phyloP scores from a whole-genome alignment of 371 early-diverging fungal species.

The Saksenaea vasiformis region DNA sequence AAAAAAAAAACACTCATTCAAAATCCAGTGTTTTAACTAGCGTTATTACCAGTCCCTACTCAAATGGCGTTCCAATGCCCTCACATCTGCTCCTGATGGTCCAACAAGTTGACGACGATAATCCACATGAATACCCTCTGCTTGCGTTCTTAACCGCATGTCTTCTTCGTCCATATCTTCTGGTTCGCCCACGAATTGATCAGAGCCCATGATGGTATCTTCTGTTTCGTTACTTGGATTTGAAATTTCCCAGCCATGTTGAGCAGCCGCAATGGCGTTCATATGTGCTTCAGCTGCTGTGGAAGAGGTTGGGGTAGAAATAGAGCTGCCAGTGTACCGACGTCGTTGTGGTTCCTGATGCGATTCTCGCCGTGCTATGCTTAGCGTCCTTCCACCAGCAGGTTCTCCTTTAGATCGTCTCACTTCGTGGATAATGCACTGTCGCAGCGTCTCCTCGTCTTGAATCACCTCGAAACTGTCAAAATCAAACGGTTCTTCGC shows the following conservation, averaged over 20 bases:
- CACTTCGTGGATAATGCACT: slow-evolving; percentile 45
- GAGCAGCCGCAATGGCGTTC: slow-evolving; percentile 36
- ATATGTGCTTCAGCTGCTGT: slow-evolving; percentile 34
- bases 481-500: slow-evolving; percentile 39
- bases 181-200: slow-evolving; percentile 26
- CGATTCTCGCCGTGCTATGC: neutral
- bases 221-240: neutral
- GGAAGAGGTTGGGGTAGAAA: slow-evolving; percentile 42
- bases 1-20: neutral
- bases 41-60: slow-evolving; percentile 24
- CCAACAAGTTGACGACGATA: slow-evolving; percentile 14
- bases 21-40: neutral
- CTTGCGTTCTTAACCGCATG: slow-evolving; percentile 3
- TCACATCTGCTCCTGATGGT: slow-evolving; percentile 11
- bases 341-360: slow-evolving; percentile 18
- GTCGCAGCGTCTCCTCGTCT: slow-evolving; percentile 37
- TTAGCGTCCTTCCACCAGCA: neutral
- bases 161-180: slow-evolving; percentile 27
- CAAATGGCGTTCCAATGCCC: slow-evolving; percentile 16
- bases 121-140: slow-evolving; percentile 15
- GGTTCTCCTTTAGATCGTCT: slow-evolving; percentile 16
- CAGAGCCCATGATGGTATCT: slow-evolving; percentile 17
- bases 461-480: slow-evolving; percentile 47
- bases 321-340: slow-evolving; percentile 44
- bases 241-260: slow-evolving; percentile 27